Evolutionary conservation across 345 rosid genomes (phyloP).

Genomic region (Citrus unshiu): DNA sequence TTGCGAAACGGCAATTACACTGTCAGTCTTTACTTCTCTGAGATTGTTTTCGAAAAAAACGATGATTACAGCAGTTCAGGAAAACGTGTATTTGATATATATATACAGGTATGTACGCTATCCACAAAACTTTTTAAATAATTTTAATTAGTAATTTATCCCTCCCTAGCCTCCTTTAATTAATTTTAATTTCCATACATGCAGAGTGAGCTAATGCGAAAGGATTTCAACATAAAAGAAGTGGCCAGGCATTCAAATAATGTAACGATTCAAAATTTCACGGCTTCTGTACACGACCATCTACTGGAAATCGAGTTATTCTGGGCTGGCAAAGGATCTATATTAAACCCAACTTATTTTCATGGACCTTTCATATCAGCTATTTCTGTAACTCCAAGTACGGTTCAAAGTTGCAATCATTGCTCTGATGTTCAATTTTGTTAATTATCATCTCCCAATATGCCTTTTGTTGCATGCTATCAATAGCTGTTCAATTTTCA

Average conservation of each 20-base stretch:
- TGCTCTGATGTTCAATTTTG: neutral
- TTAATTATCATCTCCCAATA: neutral
- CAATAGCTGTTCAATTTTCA: neutral
- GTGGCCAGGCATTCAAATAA: neutral
- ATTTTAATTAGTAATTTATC: no score
- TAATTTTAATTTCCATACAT: no score
- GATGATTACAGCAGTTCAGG: conserved; percentile 13
- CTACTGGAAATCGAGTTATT: neutral
- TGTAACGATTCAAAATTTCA: neutral
- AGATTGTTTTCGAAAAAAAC: conserved; percentile 1
- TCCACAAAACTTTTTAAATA: no score
- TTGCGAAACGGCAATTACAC: no score
- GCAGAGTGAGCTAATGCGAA: no score
- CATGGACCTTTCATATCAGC: conserved; percentile 25
- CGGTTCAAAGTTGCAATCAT: neutral
- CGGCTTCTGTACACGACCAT: neutral
- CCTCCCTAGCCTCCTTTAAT: no score
- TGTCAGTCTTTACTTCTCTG: neutral
- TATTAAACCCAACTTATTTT: neutral
- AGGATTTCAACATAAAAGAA: no score
- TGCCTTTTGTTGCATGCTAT: no score
- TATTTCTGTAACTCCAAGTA: conserved; percentile 13
- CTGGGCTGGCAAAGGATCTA: conserved; percentile 22
- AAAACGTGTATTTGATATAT: no score
- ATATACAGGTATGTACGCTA: no score